phyloP scores from a whole-genome alignment of 2,329 filamentous ascomycete species.

The Colletotrichum noveboracense region DNA sequence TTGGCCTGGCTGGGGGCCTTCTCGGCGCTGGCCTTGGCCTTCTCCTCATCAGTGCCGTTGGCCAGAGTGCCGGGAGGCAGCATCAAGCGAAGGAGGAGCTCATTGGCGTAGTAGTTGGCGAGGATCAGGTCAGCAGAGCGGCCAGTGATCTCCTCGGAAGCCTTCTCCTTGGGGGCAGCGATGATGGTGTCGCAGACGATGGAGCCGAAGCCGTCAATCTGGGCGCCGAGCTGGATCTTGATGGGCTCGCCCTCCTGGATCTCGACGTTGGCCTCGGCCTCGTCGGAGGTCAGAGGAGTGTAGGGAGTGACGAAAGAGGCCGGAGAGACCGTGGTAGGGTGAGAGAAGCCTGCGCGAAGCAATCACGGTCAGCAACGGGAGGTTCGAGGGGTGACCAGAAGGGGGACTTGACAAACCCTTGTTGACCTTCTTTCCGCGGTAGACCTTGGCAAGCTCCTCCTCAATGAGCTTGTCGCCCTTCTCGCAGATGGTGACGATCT shows the following conservation, averaged over 20 bases:
- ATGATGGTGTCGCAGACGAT: constrained; percentile 95
- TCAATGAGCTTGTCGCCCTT: constrained; percentile 94
- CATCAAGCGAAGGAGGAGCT: constrained; percentile 90
- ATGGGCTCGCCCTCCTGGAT: constrained; percentile 86
- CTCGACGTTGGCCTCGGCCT: constrained; percentile 79
- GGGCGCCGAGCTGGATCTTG: constrained; percentile 98
- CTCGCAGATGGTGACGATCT: constrained; percentile 93
- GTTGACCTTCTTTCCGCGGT: constrained; percentile 94
- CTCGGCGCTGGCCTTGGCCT: constrained; percentile 83
- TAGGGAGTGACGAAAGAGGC: constrained; percentile 95
- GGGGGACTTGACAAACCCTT: constrained; percentile 69
- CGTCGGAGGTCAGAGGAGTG: constrained; percentile 87
- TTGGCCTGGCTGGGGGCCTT: constrained; percentile 86
- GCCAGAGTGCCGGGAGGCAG: constrained; percentile 87
- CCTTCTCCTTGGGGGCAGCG: constrained; percentile 66
- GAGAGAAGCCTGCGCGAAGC: constrained; percentile 73
- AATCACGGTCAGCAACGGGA: background rate
- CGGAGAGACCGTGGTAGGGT: constrained; percentile 95
- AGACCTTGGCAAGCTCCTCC: constrained; percentile 93
- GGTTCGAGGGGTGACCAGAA: constrained; percentile 12
- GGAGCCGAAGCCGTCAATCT: constrained; percentile 96
- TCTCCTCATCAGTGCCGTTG: constrained; percentile 88
- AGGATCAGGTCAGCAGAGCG: constrained; percentile 86
- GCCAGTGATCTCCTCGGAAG: constrained; percentile 71
- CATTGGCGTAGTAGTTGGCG: constrained; percentile 94